A percentile compares a stretch with the other conserved stretches of the same genome.
These are phyloP conservation scores for Penstemon davidsonii DNA, from an alignment of 257 asterid genomes.

Conservation along the genomic window DNA sequence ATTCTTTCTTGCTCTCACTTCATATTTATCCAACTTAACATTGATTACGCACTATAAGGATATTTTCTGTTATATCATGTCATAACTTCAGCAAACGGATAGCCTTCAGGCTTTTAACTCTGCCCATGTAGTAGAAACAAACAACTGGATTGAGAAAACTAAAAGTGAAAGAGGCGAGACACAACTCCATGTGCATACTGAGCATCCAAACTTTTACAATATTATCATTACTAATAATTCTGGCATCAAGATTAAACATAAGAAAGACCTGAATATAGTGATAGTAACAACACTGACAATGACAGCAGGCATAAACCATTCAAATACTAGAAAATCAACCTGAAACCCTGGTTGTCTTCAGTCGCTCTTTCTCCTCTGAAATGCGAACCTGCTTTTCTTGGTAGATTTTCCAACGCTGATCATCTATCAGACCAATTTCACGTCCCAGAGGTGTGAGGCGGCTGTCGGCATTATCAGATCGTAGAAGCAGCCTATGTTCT, in stretches of 20 bases:
- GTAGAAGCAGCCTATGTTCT: conserved; percentile 87
- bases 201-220: conserved; percentile 14
- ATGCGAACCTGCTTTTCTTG: conserved; percentile 84
- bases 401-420: conserved; percentile 71
- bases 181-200: background rate
- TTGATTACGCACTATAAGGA: background rate
- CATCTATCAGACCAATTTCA: conserved; percentile 90
- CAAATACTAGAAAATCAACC: conserved; percentile 43
- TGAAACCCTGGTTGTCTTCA: conserved; percentile 68
- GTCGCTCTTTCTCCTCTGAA: conserved; percentile 78
- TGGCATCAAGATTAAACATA: conserved; percentile 6
- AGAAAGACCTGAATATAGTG: background rate
- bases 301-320: conserved; percentile 12
- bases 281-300: background rate
- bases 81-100: conserved; percentile 6
- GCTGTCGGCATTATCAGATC: conserved; percentile 97
- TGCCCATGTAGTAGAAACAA: conserved; percentile 14
- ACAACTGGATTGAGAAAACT: background rate
- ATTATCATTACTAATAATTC: background rate
- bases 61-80: background rate
- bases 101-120: background rate
- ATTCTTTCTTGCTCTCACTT: conserved; percentile 1
- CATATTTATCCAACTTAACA: conserved; percentile 12
- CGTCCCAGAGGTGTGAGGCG: conserved; percentile 94
- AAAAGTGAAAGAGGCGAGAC: background rate